Base-by-base conservation (phyloP, 768 basidiomycete genomes). In the Hypsizygus marmoreus region DNA sequence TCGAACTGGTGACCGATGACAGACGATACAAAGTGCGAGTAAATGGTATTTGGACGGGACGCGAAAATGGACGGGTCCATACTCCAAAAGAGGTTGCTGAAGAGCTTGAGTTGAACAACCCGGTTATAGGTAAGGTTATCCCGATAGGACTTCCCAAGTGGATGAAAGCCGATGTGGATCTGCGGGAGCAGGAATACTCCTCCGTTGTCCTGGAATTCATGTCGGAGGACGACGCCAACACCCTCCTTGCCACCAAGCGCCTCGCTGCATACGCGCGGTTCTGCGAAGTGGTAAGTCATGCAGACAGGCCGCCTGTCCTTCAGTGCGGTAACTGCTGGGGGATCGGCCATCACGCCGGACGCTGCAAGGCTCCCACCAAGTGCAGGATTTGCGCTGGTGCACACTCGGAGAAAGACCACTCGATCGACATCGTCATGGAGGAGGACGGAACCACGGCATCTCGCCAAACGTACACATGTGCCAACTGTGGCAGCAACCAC, bases 21-120 rank as follows among this genome's bases (percentile, higher is more conserved):
- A 55, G 49, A 19, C 50, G 55, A 37, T 62, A 22, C 44, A 62
- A 58, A 40, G 47, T 59, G 1, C 38, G 54, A 19, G 31, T 62
- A 0, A 55, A 57, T 6, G 50, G 51, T 1, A 30, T 43, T 1
- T 31, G 34, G 28, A 49, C 47, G 6, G 30, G 31, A 1, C 2
- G 12, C 0, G 19, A 36, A 3, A 19, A 30, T 22, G 23, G 11
- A 7, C 4, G 13, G 6, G 20, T 33, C 1, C 29, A 42, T 36
- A 37, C 40, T 4, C 40, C 28, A 4, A 13, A 29, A 22, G 34
- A 31, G n/a, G 28, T 48, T 8, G 4, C 20, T 12, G 40, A 29
- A 19, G 40, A 48, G 13, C 16, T 48, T 1, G 6, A 7, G 33
- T 22, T 9, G 1, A 9, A 38, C 30, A 49, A 49, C 30, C 36